Conservation (phyloP, 345 rosid species). For the Dimocarpus longan region DNA sequence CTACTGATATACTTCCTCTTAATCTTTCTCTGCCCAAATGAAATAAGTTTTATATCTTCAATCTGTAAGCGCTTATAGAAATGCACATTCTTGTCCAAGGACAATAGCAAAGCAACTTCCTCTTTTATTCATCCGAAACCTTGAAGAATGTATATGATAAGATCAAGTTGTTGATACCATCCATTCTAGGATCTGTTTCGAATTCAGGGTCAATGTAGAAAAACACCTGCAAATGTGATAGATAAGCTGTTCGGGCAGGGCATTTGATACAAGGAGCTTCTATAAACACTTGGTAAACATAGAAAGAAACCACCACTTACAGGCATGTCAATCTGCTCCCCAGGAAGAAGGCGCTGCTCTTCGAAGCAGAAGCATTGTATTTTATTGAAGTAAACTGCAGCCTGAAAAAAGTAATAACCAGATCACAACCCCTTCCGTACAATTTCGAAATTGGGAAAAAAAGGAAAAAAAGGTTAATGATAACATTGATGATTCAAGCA, state of each 20-base stretch:
- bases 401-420: slow-evolving; percentile 44
- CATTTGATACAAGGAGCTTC: background rate
- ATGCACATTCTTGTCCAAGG: background rate
- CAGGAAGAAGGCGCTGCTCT: slow-evolving; percentile 96
- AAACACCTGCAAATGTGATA: slow-evolving; percentile 61
- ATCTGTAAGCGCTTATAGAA: background rate
- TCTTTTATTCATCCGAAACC: slow-evolving; percentile 55
- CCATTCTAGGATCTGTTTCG: slow-evolving; percentile 90
- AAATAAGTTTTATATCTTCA: background rate
- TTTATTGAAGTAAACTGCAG: slow-evolving; percentile 92
- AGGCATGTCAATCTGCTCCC: slow-evolving; percentile 97
- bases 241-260: background rate
- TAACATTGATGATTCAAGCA: background rate
- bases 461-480: too few relatives aligned
- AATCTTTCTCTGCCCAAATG: background rate
- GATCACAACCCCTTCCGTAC: background rate
- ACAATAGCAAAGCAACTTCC: background rate
- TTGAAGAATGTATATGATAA: slow-evolving; percentile 95
- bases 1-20: background rate
- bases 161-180: slow-evolving; percentile 83
- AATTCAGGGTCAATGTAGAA: slow-evolving; percentile 96
- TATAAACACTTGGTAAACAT: background rate
- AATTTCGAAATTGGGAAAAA: background rate
- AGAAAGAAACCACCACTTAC: slow-evolving; percentile 39
- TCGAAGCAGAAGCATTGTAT: slow-evolving; percentile 97